Conservation (phyloP, 2,329 filamentous ascomycete genomes). For the Aspergillus pseudoterreus region DNA sequence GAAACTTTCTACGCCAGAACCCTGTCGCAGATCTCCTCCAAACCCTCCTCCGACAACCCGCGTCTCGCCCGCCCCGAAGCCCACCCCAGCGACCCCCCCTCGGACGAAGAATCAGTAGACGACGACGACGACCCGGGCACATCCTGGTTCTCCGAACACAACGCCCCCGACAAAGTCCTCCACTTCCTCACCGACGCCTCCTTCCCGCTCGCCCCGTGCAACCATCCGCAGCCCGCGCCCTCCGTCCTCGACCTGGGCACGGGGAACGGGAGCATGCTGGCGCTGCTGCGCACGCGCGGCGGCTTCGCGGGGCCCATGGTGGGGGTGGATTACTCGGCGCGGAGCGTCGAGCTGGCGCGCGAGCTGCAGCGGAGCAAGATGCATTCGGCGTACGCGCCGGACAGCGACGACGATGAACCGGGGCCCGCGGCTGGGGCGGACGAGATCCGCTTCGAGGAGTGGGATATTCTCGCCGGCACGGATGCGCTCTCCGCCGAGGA, state of each 20-base stretch:
- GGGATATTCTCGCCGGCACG: conserved; percentile 57
- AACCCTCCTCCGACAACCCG: conserved; percentile 10
- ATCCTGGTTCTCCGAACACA: conserved; percentile 93
- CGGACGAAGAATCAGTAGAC: conserved; percentile 65
- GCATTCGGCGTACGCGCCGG: conserved; percentile 33
- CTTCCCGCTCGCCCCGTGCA: conserved; percentile 41
- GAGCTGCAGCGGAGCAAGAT: conserved; percentile 51
- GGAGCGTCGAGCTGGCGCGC: conserved; percentile 70
- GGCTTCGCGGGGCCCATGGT: conserved; percentile 67
- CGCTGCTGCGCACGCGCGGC: conserved; percentile 65
- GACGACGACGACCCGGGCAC: conserved; percentile 74
- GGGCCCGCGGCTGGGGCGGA: conserved; percentile 15
- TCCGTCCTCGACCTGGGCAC: conserved; percentile 82
- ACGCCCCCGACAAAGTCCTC: conserved; percentile 78
- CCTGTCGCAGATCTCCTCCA: conserved; percentile 35
- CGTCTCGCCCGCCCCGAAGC: conserved; percentile 6
- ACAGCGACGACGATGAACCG: conserved; percentile 27
- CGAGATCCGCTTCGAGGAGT: conserved; percentile 52
- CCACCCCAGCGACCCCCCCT: conserved; percentile 49
- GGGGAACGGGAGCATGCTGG: conserved; percentile 89
- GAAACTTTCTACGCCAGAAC: conserved; percentile 48
- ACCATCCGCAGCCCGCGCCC: conserved; percentile 21
- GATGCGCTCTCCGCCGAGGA: conserved; percentile 28
- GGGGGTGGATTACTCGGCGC: conserved; percentile 81
- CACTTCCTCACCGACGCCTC: conserved; percentile 57